These are phyloP conservation scores for Plasmodium relictum DNA, from an alignment of 169 alveolate species.

Conservation along the genomic window DNA sequence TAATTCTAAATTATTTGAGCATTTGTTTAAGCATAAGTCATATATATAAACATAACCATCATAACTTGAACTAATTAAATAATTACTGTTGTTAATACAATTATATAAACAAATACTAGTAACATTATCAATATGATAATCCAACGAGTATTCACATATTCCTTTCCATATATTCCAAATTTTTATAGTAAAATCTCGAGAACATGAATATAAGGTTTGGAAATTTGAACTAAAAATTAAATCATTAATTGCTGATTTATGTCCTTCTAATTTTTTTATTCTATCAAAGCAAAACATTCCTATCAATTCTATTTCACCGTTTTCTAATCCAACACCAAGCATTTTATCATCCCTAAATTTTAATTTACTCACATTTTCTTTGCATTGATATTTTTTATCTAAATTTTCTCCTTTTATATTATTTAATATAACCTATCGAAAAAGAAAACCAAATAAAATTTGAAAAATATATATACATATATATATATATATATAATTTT, in stretches of 20 bases:
- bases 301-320: constrained; percentile 59
- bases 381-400: constrained; percentile 47
- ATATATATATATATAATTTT: not conserved
- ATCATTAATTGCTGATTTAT: constrained; percentile 64
- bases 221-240: constrained; percentile 53
- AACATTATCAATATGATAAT: constrained; percentile 71
- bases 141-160: constrained; percentile 38
- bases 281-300: constrained; percentile 50
- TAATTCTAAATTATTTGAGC: constrained; percentile 44
- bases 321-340: constrained; percentile 70
- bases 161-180: constrained; percentile 75
- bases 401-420: constrained; percentile 28
- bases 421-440: constrained; percentile 16
- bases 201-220: constrained; percentile 61
- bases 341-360: constrained; percentile 65
- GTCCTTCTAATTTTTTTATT: constrained; percentile 64
- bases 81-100: not conserved
- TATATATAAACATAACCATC: constrained; percentile 67
- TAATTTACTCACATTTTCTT: constrained; percentile 41
- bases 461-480: not conserved
- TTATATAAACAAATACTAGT: constrained; percentile 38
- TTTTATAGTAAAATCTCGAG: constrained; percentile 72
- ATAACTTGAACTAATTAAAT: constrained; percentile 75
- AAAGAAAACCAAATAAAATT: not conserved
- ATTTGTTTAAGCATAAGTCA: constrained; percentile 5